Conservation (phyloP, 768 basidiomycete species). For the Plicaturopsis crispa region DNA sequence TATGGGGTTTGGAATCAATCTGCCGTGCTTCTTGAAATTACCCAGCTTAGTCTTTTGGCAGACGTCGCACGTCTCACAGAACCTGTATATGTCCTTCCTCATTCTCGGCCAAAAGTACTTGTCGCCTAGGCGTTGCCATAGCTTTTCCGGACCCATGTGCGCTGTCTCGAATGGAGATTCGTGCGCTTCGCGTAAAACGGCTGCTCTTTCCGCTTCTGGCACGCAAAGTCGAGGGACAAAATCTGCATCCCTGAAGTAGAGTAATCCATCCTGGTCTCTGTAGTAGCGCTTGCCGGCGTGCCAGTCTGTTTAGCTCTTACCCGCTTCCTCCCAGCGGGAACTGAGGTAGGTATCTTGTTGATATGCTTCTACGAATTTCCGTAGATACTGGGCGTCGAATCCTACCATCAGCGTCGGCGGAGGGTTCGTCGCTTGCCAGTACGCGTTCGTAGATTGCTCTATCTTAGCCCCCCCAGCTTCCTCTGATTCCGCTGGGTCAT, state of each 20-base stretch:
- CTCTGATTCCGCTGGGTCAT: too few species aligned
- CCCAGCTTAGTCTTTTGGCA: constrained; percentile 15
- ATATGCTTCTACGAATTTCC: background rate
- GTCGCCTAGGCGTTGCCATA: background rate
- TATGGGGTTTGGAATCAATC: constrained; percentile 6
- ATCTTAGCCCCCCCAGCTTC: too few species aligned
- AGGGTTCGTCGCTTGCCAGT: constrained; percentile 3
- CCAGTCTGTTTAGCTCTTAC: constrained; percentile 1
- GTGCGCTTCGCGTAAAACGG: constrained; percentile 2
- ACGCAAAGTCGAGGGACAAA: constrained; percentile 9
- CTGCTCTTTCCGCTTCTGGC: background rate
- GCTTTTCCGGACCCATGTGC: constrained; percentile 7
- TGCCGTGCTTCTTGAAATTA: constrained; percentile 4
- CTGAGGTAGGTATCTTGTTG: too few species aligned
- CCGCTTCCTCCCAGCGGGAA: background rate
- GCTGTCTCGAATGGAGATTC: constrained; percentile 6
- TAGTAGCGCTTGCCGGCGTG: constrained; percentile 5
- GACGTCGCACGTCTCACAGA: constrained; percentile 12
- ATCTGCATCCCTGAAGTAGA: constrained; percentile 10
- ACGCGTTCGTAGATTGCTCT: constrained; percentile 1
- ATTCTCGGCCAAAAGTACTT: constrained; percentile 7
- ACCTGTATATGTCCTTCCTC: constrained; percentile 8
- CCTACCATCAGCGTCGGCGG: constrained; percentile 3
- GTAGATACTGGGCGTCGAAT: background rate
- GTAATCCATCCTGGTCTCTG: constrained; percentile 7